Percentiles rank a stretch among this genome's conserved stretches.
Conservation (phyloP, 345 rosid species). For the Xanthoceras sorbifolium region DNA sequence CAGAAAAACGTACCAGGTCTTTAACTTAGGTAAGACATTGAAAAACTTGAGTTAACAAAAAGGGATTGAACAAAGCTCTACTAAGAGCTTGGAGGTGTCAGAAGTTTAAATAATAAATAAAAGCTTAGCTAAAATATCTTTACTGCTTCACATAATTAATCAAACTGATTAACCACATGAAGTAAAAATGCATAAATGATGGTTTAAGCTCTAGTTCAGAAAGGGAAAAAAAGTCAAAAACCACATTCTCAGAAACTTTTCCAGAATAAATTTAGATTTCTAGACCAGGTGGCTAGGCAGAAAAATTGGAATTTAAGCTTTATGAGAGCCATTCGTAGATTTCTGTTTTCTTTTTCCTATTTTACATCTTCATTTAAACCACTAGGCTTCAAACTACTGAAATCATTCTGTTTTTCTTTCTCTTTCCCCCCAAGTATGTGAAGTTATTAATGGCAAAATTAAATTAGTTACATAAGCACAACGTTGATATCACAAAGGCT, state of each 20-base stretch:
- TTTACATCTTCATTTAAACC: neutral
- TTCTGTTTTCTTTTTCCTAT: neutral
- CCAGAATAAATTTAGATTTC: neutral
- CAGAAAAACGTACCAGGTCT: neutral
- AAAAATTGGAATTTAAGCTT: conserved; percentile 5
- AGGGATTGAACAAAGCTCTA: neutral
- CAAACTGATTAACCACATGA: neutral
- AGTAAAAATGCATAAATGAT: neutral
- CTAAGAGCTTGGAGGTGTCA: neutral
- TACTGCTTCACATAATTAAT: neutral
- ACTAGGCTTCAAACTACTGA: neutral
- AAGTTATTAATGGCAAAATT: neutral
- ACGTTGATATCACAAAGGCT: conserved; percentile 8
- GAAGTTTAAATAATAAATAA: neutral
- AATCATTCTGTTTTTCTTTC: neutral
- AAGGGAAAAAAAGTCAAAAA: neutral
- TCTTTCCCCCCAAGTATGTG: neutral
- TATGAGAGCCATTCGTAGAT: neutral
- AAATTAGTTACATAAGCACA: conserved; percentile 5
- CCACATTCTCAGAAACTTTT: neutral
- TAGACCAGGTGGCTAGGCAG: neutral
- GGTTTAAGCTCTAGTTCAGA: neutral
- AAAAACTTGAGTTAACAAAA: neutral
- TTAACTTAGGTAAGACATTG: neutral
- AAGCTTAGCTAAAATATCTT: neutral